phyloP scores from a whole-genome alignment of 2,329 filamentous ascomycete genomes.

The Eutypella sp. region DNA sequence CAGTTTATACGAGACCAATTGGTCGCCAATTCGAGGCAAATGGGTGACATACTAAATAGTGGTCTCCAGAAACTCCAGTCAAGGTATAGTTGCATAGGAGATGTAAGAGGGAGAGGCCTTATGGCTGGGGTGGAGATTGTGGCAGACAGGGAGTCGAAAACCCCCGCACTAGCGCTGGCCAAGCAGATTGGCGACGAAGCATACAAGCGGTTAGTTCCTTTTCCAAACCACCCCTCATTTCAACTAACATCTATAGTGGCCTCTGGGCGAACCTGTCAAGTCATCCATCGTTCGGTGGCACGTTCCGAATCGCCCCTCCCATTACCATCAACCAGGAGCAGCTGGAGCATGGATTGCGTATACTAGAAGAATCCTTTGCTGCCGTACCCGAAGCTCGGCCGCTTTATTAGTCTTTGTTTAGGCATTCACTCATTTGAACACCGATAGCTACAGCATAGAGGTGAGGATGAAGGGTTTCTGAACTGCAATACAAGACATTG shows the following conservation, averaged over 20 bases:
- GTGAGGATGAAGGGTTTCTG: no score
- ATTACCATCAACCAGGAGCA: slow-evolving; percentile 50
- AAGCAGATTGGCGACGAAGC: slow-evolving; percentile 41
- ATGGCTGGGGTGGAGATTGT: slow-evolving; percentile 58
- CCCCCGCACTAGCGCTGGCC: slow-evolving; percentile 42
- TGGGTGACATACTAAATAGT: slow-evolving; percentile 41
- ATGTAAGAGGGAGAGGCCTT: slow-evolving; percentile 54
- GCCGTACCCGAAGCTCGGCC: slow-evolving; percentile 27
- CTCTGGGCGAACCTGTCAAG: slow-evolving; percentile 54
- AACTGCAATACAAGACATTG: no score
- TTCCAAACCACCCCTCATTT: no score
- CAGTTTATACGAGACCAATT: slow-evolving; percentile 49
- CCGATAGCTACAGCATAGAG: no score
- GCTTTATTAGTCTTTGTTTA: slow-evolving; percentile 24
- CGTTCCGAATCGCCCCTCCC: slow-evolving; percentile 56
- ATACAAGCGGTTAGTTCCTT: no score
- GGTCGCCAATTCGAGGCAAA: slow-evolving; percentile 36
- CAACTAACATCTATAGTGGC: no score
- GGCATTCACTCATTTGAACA: no score
- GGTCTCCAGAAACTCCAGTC: slow-evolving; percentile 41
- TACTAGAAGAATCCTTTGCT: slow-evolving; percentile 53
- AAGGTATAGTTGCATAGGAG: slow-evolving; percentile 57
- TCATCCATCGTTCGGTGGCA: slow-evolving; percentile 49
- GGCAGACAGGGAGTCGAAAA: slow-evolving; percentile 41
- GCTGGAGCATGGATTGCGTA: slow-evolving; percentile 44